phyloP scores from a whole-genome alignment of 2,329 filamentous ascomycete species.

The Ilyonectria destructans region DNA sequence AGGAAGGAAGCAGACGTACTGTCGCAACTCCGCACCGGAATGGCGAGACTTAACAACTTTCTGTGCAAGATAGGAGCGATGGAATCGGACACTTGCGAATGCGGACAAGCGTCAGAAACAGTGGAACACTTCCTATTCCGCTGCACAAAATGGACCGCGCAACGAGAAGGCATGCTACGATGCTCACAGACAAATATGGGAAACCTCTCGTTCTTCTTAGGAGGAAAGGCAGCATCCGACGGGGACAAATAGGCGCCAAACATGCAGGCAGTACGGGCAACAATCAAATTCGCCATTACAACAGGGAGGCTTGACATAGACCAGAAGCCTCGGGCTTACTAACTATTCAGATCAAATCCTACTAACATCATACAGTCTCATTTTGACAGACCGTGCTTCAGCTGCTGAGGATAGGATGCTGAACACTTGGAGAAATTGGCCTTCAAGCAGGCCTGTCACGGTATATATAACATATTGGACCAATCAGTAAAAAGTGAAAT shows the following conservation, averaged over 20 bases:
- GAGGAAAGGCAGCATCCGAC: no score
- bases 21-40: no score
- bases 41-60: no score
- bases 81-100: no score
- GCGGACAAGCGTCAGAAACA: no score
- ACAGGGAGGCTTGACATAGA: neutral
- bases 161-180: neutral
- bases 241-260: no score
- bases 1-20: no score
- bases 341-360: neutral
- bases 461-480: neutral
- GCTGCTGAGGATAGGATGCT: constrained; percentile 38
- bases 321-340: neutral
- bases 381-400: constrained; percentile 25
- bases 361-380: constrained; percentile 9
- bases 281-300: neutral
- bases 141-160: neutral
- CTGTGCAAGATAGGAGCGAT: no score
- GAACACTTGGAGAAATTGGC: constrained; percentile 38
- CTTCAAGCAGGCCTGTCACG: constrained; percentile 21
- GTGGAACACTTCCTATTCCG: neutral
- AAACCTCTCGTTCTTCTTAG: neutral
- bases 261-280: no score
- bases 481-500: neutral
- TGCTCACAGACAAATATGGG: neutral